Base-by-base conservation (phyloP, 345 rosid species). In the Linum tenue region DNA sequence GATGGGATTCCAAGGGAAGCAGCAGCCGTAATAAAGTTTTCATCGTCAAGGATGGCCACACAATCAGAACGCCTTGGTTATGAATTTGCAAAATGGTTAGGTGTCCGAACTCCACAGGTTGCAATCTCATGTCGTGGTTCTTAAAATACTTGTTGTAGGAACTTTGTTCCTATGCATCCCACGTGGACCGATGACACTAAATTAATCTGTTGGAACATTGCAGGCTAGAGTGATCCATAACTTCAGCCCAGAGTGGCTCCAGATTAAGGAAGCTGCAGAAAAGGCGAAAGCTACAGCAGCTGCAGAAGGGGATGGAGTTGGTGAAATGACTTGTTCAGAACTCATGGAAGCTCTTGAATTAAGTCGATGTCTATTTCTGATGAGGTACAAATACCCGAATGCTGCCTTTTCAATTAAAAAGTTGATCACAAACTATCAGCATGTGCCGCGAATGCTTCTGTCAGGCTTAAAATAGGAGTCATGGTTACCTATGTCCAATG, bases 1-100 rank as follows among this genome's bases (percentile, higher is more conserved):
- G 88, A 86, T 68, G 64, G 74, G 75, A 60, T 75, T 69, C 70
- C 75, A 3, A 88, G 79, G 67, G 97, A 94, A 77, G 97, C 91
- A 62, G 99, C 91, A 39, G 97, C 99, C 11, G 99, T 94, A 77
- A 88, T 94, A 68, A 94, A 94, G 84, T 91, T 94, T 77, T 79
- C 99, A 15, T 94, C 99, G 4, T 94, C 99, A 41, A 87, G 99
- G 87, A 94, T 90, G 97, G 95, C 99, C 73, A 91, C 96, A 2
- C 97, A 91, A 73, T 94, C 99, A 43, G 99, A 94, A 83, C 96
- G 99, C 63, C 88, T 94, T 64, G 99, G 99, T 65, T 94, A 91
- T 73, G 99, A 94, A 80, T 87, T 91, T 84, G 96, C 97, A 16
- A 88, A 78, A 86, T 91, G 92, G 91, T 80, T 94, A 41, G 97